Conservation (phyloP, 2,329 filamentous ascomycete genomes). For the Pseudogymnoascus verrucosus region DNA sequence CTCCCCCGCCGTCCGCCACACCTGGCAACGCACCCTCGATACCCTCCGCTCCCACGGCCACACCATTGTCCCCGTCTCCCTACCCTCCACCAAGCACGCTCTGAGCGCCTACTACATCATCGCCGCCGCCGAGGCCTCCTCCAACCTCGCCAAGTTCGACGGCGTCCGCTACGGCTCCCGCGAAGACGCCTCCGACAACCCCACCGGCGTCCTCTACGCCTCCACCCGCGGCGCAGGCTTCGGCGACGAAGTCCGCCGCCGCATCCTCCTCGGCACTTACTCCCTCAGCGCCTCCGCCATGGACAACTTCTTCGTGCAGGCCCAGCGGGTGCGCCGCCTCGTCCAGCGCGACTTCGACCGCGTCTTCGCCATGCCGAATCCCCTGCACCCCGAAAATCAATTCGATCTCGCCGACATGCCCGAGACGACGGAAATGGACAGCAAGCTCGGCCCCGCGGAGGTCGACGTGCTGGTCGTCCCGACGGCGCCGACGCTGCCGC, state of each 20-base stretch:
- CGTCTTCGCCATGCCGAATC: slow-evolving; percentile 64
- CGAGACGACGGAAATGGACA: slow-evolving; percentile 33
- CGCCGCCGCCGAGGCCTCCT: slow-evolving; percentile 89
- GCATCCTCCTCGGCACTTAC: slow-evolving; percentile 85
- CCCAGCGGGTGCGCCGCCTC: slow-evolving; percentile 75
- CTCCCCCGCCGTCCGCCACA: slow-evolving; percentile 55
- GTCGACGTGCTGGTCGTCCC: slow-evolving; percentile 86
- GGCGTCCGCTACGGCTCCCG: slow-evolving; percentile 76
- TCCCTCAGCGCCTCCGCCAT: slow-evolving; percentile 83
- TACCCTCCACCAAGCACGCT: slow-evolving; percentile 77
- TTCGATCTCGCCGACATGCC: slow-evolving; percentile 55
- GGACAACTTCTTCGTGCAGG: slow-evolving; percentile 94
- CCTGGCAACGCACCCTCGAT: slow-evolving; percentile 59
- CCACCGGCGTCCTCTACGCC: slow-evolving; percentile 64
- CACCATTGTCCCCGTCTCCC: slow-evolving; percentile 63
- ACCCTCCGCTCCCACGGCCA: slow-evolving; percentile 58
- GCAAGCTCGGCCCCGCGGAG: slow-evolving; percentile 50
- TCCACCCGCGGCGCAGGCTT: slow-evolving; percentile 66
- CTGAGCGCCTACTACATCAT: slow-evolving; percentile 93
- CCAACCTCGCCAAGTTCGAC: slow-evolving; percentile 94
- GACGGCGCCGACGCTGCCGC: slow-evolving; percentile 72
- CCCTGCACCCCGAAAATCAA: slow-evolving; percentile 47
- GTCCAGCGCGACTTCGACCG: slow-evolving; percentile 81
- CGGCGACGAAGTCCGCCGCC: slow-evolving; percentile 74
- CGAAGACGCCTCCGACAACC: slow-evolving; percentile 39